These are phyloP conservation scores for Beauveria caledonica DNA, from an alignment of 2,329 filamentous ascomycete species.

Conservation along the genomic window DNA sequence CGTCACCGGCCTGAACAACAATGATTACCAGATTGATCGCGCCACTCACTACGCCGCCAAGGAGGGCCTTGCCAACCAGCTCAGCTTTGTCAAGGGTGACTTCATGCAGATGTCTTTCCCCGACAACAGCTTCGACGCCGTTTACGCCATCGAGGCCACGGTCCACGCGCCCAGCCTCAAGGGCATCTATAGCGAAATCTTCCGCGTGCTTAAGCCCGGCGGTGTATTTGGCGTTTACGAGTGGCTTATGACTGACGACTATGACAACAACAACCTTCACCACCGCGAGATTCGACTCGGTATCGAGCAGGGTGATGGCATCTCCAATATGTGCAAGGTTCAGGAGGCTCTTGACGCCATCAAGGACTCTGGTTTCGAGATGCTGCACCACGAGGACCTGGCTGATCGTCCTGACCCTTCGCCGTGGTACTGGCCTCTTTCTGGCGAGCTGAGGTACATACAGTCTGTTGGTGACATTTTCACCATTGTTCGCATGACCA, in stretches of 20 bases:
- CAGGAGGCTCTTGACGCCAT: slow-evolving; percentile 72
- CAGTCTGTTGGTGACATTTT: slow-evolving; percentile 63
- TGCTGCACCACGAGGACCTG: slow-evolving; percentile 51
- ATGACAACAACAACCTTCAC: slow-evolving; percentile 73
- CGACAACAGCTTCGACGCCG: slow-evolving; percentile 80
- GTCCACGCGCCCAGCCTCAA: slow-evolving; percentile 81
- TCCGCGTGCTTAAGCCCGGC: slow-evolving; percentile 87
- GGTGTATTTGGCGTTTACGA: slow-evolving; percentile 92
- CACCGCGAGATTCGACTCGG: slow-evolving; percentile 82
- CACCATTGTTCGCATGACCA: slow-evolving; percentile 78
- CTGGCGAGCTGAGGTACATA: slow-evolving; percentile 71
- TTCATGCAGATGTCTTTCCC: slow-evolving; percentile 79
- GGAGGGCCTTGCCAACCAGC: slow-evolving; percentile 70
- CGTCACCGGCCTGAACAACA: slow-evolving; percentile 65
- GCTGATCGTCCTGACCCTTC: slow-evolving; percentile 43
- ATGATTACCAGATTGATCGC: slow-evolving; percentile 87
- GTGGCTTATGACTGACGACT: slow-evolving; percentile 94
- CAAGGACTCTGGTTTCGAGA: slow-evolving; percentile 72
- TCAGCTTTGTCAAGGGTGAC: slow-evolving; percentile 86
- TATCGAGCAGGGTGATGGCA: slow-evolving; percentile 88
- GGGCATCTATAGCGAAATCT: slow-evolving; percentile 85
- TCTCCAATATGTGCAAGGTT: slow-evolving; percentile 87
- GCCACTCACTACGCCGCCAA: slow-evolving; percentile 78
- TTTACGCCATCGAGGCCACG: slow-evolving; percentile 92
- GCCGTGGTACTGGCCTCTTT: slow-evolving; percentile 87